Base-by-base conservation (phyloP, 2,329 filamentous ascomycete genomes). In the Fusarium ramigenum region DNA sequence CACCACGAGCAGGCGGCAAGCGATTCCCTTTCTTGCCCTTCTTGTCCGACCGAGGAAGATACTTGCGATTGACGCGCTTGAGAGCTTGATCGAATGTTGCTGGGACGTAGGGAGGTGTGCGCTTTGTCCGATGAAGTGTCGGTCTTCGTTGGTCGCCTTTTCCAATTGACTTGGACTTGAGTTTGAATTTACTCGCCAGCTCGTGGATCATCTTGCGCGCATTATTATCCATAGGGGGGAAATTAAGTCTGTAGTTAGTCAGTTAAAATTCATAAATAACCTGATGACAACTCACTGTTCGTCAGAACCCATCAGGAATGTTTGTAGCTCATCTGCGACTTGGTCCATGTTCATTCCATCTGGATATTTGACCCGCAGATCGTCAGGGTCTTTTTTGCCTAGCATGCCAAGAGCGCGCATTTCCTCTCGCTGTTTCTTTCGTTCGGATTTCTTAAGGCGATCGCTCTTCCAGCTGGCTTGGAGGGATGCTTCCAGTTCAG, bases 161-260 rank as follows among this genome's bases (percentile, higher is more conserved):
- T 4, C 96, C 96, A 25, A 89, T 88, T 1, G 95, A 98, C 78
- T 95, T 94, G 7, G 95, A 97, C 72, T 92, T 96, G 67, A 98
- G 84, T 21, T 90, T 91, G 79, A 98, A 90, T 42, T 88, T 87
- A 76, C 89, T 89, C 18, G 94, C 94, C 43, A 97, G 82, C 66
- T 94, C 89, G 80, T 99, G 96, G 23, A 98, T 87, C 10, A 91
- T 84, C 80, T 94, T 95, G 56, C 96, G 92, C 43, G 92, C 88
- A 49, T 88, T 83, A 69, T 94, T 93, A 63, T 93, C 91, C 91
- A 98, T 97, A 0, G 96, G 94, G 7, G 96, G 94, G 30, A 98
- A 85, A 9, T 90, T 85, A 10, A 96, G 85, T 50, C 93, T 95
- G 19, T 7, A 21, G 36, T 18, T 36, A 28, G 40, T 59, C 10